These are phyloP conservation scores for Styphnolobium japonicum DNA, from an alignment of 306 rosid genomes.

Conservation along the genomic window DNA sequence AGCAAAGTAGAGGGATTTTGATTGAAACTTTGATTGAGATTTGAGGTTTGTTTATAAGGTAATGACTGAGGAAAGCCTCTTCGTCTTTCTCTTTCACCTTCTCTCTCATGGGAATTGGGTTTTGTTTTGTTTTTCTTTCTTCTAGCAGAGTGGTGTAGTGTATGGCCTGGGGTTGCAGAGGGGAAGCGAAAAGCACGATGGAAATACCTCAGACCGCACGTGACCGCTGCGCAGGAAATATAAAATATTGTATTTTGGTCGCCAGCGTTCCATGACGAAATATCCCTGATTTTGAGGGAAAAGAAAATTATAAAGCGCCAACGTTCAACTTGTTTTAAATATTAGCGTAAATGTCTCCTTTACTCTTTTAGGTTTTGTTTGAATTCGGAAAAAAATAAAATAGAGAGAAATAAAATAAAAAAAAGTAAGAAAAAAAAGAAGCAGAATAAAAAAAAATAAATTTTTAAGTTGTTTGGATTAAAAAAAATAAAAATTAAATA, in stretches of 20 bases:
- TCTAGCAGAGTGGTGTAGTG: neutral
- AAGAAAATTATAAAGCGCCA: neutral
- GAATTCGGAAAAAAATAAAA: too few species aligned
- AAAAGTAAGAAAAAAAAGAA: too few species aligned
- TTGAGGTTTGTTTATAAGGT: constrained; percentile 37
- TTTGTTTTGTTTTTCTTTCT: neutral
- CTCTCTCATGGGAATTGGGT: neutral
- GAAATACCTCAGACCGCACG: constrained; percentile 65
- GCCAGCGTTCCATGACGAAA: constrained; percentile 15
- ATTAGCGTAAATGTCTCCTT: too few species aligned
- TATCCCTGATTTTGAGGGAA: constrained; percentile 58
- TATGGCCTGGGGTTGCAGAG: constrained; percentile 33
- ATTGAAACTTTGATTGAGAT: constrained; percentile 16
- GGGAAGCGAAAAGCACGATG: constrained; percentile 58
- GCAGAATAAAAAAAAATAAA: too few species aligned
- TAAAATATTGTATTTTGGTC: neutral
- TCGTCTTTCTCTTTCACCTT: neutral
- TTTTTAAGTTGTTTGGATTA: too few species aligned
- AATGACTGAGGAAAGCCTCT: neutral
- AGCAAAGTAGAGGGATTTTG: constrained; percentile 39
- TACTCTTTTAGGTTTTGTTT: too few species aligned
- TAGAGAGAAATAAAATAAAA: too few species aligned
- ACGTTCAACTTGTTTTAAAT: neutral
- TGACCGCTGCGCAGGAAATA: constrained; percentile 53
- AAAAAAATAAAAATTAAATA: too few species aligned